A percentile compares a stretch with the other conserved stretches of the same genome.
phyloP scores from a whole-genome alignment of 2,329 filamentous ascomycete genomes.

The Nothopassalora personata region DNA sequence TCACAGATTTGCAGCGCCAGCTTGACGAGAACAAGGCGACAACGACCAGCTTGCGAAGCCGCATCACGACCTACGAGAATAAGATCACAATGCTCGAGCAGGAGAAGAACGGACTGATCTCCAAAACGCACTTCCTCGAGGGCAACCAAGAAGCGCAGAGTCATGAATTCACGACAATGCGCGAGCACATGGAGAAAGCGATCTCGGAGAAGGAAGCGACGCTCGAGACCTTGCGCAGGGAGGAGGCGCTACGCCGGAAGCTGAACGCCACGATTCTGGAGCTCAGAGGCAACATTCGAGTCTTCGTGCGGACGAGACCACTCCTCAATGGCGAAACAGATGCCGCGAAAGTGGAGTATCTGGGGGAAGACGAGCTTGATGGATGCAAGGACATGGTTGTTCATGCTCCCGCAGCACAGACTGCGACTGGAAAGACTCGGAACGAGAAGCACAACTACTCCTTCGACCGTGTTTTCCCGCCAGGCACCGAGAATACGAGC shows the following conservation, averaged over 20 bases:
- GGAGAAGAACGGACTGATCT: constrained; percentile 67
- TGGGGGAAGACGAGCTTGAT: constrained; percentile 60
- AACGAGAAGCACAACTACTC: constrained; percentile 79
- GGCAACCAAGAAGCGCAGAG: constrained; percentile 86
- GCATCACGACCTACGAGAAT: constrained; percentile 38
- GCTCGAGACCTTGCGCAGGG: constrained; percentile 77
- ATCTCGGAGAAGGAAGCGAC: constrained; percentile 63
- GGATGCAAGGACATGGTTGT: constrained; percentile 85
- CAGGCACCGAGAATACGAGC: constrained; percentile 69
- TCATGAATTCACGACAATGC: constrained; percentile 75
- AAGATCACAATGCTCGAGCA: constrained; percentile 66
- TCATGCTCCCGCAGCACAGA: constrained; percentile 76
- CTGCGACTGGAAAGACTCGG: constrained; percentile 67
- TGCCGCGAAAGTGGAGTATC: constrained; percentile 70
- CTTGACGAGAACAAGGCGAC: constrained; percentile 52
- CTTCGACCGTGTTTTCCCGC: constrained; percentile 89
- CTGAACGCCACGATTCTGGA: constrained; percentile 98
- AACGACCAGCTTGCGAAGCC: constrained; percentile 53
- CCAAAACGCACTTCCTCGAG: constrained; percentile 83
- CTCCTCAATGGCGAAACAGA: constrained; percentile 58
- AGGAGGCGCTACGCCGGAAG: constrained; percentile 84
- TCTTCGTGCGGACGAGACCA: constrained; percentile 93
- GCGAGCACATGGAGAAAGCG: constrained; percentile 73
- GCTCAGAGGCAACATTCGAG: constrained; percentile 94
- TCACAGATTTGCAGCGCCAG: constrained; percentile 19